Percentiles rank a stretch among this genome's conserved stretches.
Evolutionary conservation across 768 basidiomycete genomes (phyloP).

Genomic region (Amanita pseudoporphyria): DNA sequence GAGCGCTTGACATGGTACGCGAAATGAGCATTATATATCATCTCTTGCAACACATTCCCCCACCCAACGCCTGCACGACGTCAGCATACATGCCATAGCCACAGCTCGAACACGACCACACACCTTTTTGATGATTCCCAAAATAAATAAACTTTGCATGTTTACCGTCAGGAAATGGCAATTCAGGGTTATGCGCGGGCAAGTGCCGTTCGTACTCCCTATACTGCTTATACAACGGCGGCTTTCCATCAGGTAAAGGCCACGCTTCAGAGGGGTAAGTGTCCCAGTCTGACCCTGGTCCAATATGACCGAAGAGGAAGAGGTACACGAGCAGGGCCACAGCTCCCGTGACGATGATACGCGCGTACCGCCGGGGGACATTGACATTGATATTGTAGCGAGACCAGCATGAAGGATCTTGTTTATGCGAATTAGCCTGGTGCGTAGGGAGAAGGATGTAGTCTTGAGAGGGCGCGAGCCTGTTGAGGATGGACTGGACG

Average conservation of each 20-base stretch:
- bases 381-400: too few relatives aligned
- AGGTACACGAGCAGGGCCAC: background rate
- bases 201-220: slow-evolving; percentile 30
- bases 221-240: slow-evolving; percentile 19
- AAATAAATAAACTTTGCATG: slow-evolving; percentile 7
- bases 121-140: slow-evolving; percentile 5
- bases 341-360: background rate
- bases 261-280: slow-evolving; percentile 1
- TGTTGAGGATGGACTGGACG: background rate
- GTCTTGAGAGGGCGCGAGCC: background rate
- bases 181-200: slow-evolving; percentile 38
- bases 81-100: background rate
- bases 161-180: slow-evolving; percentile 39
- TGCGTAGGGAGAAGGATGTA: too few relatives aligned
- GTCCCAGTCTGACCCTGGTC: background rate
- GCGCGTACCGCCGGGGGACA: background rate
- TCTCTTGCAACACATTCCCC: slow-evolving; percentile 8
- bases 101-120: background rate
- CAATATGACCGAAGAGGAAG: background rate
- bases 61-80: slow-evolving; percentile 1
- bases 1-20: slow-evolving; percentile 7
- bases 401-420: background rate
- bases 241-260: background rate
- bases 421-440: too few relatives aligned
- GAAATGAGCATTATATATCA: slow-evolving; percentile 7